phyloP scores from a whole-genome alignment of 495 filamentous ascomycete genomes.

The Lepidopterella palustris region DNA sequence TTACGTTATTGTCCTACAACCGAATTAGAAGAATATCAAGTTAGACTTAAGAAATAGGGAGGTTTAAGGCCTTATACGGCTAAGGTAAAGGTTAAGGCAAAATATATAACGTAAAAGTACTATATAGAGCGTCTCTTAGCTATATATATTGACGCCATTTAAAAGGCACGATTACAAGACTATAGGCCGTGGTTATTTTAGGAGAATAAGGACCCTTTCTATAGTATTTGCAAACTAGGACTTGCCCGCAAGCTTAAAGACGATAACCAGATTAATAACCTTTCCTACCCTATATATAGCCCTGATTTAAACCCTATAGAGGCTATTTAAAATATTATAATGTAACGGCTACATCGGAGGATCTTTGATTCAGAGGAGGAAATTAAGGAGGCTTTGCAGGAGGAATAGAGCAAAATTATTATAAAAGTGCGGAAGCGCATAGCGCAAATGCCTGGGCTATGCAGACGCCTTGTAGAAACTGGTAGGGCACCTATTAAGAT shows the following conservation, averaged over 20 bases:
- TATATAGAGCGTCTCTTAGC: not conserved
- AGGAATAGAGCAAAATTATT: no score
- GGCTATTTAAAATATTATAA: not conserved
- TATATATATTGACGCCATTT: not conserved
- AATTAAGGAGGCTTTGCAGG: no score
- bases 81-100: not conserved
- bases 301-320: not conserved
- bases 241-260: not conserved
- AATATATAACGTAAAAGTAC: not conserved
- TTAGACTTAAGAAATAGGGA: not conserved
- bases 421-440: no score
- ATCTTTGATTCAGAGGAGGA: not conserved
- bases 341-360: not conserved
- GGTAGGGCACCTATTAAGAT: no score
- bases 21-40: not conserved
- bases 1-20: not conserved
- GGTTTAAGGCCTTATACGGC: not conserved
- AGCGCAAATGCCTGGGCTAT: no score
- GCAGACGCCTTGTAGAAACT: no score
- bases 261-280: not conserved
- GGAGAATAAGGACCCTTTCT: not conserved
- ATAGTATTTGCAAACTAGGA: not conserved
- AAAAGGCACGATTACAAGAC: no score
- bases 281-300: not conserved
- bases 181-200: not conserved